A percentile compares a stretch with the other conserved stretches of the same genome.
phyloP scores from a whole-genome alignment of 2,329 filamentous ascomycete genomes.

The Ceratocystis colombiana region DNA sequence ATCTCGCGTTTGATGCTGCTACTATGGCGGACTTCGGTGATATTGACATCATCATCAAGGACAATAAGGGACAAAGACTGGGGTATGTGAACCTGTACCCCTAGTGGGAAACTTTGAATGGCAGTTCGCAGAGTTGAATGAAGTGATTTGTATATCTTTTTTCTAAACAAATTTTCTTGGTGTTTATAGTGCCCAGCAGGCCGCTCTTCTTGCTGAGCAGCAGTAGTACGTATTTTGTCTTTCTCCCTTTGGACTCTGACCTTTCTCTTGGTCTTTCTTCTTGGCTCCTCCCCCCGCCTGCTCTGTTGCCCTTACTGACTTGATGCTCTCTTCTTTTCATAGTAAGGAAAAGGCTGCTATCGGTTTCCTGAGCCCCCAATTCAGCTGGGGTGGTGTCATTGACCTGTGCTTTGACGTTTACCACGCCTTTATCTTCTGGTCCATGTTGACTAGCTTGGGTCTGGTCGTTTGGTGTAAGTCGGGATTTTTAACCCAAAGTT shows the following conservation, averaged over 20 bases:
- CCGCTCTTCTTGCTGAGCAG: constrained; percentile 22
- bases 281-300: not conserved
- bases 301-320: constrained; percentile 20
- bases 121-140: constrained; percentile 31
- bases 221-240: constrained; percentile 33
- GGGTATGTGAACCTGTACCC: constrained; percentile 98
- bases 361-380: constrained; percentile 58
- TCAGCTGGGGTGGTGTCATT: constrained; percentile 63
- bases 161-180: constrained; percentile 26
- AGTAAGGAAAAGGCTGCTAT: constrained; percentile 68
- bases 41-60: constrained; percentile 78
- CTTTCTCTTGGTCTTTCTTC: not conserved
- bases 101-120: constrained; percentile 31
- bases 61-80: constrained; percentile 83
- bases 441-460: constrained; percentile 78
- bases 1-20: constrained; percentile 92
- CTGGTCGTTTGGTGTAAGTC: constrained; percentile 85
- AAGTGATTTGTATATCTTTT: constrained; percentile 20
- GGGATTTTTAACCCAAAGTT: not conserved
- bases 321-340: constrained; percentile 23
- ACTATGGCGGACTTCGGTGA: constrained; percentile 84
- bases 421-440: constrained; percentile 96
- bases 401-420: constrained; percentile 84
- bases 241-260: constrained; percentile 29
- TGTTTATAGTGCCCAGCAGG: constrained; percentile 23